phyloP scores from a whole-genome alignment of 1,139 yeast species.

The Suhomyces yuchorum region DNA sequence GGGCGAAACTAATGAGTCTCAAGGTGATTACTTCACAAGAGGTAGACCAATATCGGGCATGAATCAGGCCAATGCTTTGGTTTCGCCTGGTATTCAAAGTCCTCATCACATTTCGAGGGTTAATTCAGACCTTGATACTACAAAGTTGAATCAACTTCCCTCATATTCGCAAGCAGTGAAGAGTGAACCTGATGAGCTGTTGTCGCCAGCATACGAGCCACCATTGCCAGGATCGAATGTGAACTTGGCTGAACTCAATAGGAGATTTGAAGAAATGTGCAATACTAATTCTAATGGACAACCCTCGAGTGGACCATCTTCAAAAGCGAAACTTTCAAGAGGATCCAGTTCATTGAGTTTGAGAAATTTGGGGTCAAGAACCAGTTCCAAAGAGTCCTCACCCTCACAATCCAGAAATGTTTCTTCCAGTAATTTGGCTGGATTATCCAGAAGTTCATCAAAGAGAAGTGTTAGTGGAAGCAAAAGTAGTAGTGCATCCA shows the following conservation, averaged over 20 bases:
- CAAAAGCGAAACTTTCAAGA: conserved; percentile 18
- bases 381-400: conserved; percentile 29
- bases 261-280: conserved; percentile 22
- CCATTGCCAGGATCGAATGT: conserved; percentile 51
- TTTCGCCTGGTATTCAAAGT: conserved; percentile 43
- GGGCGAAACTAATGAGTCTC: conserved; percentile 8
- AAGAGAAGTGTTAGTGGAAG: conserved; percentile 10
- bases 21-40: conserved; percentile 26
- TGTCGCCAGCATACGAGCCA: conserved; percentile 66
- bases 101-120: conserved; percentile 64
- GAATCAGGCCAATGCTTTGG: conserved; percentile 6
- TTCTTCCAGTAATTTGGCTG: conserved; percentile 28
- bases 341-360: conserved; percentile 27
- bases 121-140: conserved; percentile 42
- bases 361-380: conserved; percentile 19
- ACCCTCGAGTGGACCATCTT: conserved; percentile 9
- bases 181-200: conserved; percentile 48
- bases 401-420: conserved; percentile 33
- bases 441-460: conserved; percentile 17
- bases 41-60: conserved; percentile 16
- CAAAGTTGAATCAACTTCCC: conserved; percentile 66
- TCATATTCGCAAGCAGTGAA: conserved; percentile 77
- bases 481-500: neutral
- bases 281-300: conserved; percentile 5
- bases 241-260: conserved; percentile 32